Evolutionary conservation across 2,329 filamentous ascomycete genomes (phyloP).

Genomic region (Monosporascus sp.): DNA sequence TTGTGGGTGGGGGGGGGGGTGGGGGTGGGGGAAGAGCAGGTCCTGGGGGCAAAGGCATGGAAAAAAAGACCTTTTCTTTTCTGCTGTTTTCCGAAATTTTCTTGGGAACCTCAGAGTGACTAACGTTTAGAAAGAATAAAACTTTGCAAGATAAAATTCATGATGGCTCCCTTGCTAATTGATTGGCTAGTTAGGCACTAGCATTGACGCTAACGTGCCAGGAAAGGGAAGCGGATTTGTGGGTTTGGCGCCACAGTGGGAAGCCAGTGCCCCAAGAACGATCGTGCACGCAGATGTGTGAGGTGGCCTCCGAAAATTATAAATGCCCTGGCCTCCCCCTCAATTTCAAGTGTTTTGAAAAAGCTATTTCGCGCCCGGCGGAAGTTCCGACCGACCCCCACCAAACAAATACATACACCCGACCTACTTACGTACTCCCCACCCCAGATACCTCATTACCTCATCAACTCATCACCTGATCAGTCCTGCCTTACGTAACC

Average conservation of each 20-base stretch:
- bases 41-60: not conserved
- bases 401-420: slow-evolving; percentile 30
- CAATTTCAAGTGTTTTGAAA: slow-evolving; percentile 42
- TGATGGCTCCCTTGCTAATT: slow-evolving; percentile 14
- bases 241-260: slow-evolving; percentile 27
- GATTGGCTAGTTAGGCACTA: slow-evolving; percentile 21
- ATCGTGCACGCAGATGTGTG: slow-evolving; percentile 21
- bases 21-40: not conserved
- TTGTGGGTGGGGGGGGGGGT: too few species aligned
- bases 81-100: too few species aligned
- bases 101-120: slow-evolving; percentile 20
- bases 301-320: slow-evolving; percentile 44
- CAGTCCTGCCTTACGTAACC: slow-evolving; percentile 23
- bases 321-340: slow-evolving; percentile 49
- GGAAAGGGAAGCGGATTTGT: slow-evolving; percentile 21
- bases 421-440: too few species aligned
- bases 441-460: slow-evolving; percentile 25
- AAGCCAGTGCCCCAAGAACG: slow-evolving; percentile 23
- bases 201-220: slow-evolving; percentile 22
- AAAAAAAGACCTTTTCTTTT: not conserved
- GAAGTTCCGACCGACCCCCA: slow-evolving; percentile 53
- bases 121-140: slow-evolving; percentile 19
- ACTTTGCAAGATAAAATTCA: slow-evolving; percentile 21
- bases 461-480: slow-evolving; percentile 14
- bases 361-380: slow-evolving; percentile 37